These are phyloP conservation scores for Ceratocystis cubensis DNA, from an alignment of 2,329 filamentous ascomycete genomes.

Conservation along the genomic window DNA sequence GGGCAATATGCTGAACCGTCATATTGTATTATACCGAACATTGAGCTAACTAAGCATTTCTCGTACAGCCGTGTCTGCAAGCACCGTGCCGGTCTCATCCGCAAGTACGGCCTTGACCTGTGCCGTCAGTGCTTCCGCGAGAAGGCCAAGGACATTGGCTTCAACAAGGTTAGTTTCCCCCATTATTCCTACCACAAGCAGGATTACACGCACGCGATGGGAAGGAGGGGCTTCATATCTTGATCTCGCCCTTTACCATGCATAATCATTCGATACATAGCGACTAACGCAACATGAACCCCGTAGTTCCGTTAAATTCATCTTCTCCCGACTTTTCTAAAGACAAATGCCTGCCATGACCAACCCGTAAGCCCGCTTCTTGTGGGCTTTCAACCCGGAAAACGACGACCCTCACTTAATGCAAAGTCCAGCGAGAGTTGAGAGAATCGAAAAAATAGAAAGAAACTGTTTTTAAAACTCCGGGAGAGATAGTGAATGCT, in stretches of 20 bases:
- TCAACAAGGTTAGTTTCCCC: slow-evolving; percentile 48
- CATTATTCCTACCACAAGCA: background rate
- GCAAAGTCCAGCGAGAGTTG: slow-evolving; percentile 20
- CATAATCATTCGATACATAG: background rate
- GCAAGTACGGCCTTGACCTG: slow-evolving; percentile 96
- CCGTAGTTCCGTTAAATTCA: slow-evolving; percentile 21
- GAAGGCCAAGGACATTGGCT: slow-evolving; percentile 60
- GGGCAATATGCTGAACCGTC: background rate
- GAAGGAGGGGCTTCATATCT: background rate
- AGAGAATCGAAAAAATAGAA: slow-evolving; percentile 21
- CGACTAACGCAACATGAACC: slow-evolving; percentile 9
- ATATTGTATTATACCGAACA: background rate
- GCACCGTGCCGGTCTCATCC: slow-evolving; percentile 97
- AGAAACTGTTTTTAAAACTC: slow-evolving; percentile 20
- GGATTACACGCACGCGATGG: background rate
- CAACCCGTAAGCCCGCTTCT: slow-evolving; percentile 14
- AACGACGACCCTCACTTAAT: slow-evolving; percentile 20
- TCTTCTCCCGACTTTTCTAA: slow-evolving; percentile 21
- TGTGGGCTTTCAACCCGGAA: slow-evolving; percentile 7
- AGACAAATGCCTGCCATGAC: slow-evolving; percentile 20
- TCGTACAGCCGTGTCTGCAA: slow-evolving; percentile 54
- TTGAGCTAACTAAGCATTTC: slow-evolving; percentile 12
- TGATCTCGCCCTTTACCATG: background rate
- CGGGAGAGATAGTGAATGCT: background rate
- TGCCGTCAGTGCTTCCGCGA: slow-evolving; percentile 71